These are phyloP conservation scores for Daldinia grandis DNA, from an alignment of 495 filamentous ascomycete genomes.

Conservation along the genomic window DNA sequence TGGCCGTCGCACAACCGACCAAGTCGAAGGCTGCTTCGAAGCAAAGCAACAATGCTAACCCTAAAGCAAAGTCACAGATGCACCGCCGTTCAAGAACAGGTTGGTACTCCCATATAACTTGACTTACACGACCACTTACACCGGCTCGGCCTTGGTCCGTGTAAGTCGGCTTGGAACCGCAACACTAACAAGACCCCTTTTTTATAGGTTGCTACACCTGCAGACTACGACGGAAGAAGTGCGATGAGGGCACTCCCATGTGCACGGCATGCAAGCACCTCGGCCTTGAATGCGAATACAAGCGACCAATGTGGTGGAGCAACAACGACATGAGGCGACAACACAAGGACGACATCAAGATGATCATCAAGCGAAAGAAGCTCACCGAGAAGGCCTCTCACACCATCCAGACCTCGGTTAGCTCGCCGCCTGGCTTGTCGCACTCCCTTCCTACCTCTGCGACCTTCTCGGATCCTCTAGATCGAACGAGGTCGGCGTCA, in stretches of 20 bases:
- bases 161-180: constrained; percentile 30
- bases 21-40: constrained; percentile 65
- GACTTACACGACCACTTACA: constrained; percentile 45
- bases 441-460: constrained; percentile 84
- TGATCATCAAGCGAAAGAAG: constrained; percentile 97
- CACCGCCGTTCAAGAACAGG: constrained; percentile 94
- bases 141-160: constrained; percentile 26
- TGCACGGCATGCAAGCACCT: constrained; percentile 93
- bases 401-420: constrained; percentile 61
- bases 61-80: constrained; percentile 77
- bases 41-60: constrained; percentile 59
- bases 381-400: constrained; percentile 81
- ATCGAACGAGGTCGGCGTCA: constrained; percentile 75
- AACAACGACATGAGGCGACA: constrained; percentile 82
- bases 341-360: constrained; percentile 95
- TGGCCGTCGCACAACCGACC: constrained; percentile 63
- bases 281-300: constrained; percentile 89
- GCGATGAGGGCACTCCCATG: constrained; percentile 87
- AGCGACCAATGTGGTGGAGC: constrained; percentile 96
- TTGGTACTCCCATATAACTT: constrained; percentile 55
- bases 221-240: constrained; percentile 95
- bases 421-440: constrained; percentile 79
- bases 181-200: constrained; percentile 34
- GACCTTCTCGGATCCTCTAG: constrained; percentile 75
- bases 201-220: constrained; percentile 93